Conservation (phyloP, 2,329 filamentous ascomycete species). For the Colletotrichum paranaense region DNA sequence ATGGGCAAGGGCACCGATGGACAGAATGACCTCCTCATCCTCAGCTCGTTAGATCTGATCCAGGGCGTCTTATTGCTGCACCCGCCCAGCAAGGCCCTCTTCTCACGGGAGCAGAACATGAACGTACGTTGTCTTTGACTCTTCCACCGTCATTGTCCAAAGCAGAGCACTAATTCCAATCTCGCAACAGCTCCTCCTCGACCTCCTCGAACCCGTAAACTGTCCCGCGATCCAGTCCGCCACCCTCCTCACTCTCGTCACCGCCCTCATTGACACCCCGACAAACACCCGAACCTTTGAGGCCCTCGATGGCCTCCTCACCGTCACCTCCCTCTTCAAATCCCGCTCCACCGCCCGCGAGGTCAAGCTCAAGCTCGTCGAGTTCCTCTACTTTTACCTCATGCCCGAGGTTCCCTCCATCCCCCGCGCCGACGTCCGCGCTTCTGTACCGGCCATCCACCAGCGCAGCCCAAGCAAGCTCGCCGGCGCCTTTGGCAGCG, state of each 20-base stretch:
- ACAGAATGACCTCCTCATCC: constrained; percentile 87
- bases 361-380: constrained; percentile 95
- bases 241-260: constrained; percentile 89
- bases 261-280: constrained; percentile 86
- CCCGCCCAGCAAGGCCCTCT: constrained; percentile 87
- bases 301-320: constrained; percentile 88
- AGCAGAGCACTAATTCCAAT: not conserved
- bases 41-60: constrained; percentile 87
- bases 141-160: not conserved
- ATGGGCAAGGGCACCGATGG: constrained; percentile 85
- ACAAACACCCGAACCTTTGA: constrained; percentile 94
- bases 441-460: constrained; percentile 62
- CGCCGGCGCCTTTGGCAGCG: constrained; percentile 64
- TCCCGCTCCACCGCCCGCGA: constrained; percentile 85
- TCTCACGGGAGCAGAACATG: constrained; percentile 93
- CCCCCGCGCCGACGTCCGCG: constrained; percentile 58
- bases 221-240: constrained; percentile 92
- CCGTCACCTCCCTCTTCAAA: constrained; percentile 93
- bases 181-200: constrained; percentile 77
- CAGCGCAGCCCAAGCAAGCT: constrained; percentile 78
- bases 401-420: constrained; percentile 85
- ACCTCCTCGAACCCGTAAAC: constrained; percentile 92
- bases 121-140: constrained; percentile 67
- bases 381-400: constrained; percentile 98
- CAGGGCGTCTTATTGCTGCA: constrained; percentile 91